phyloP scores from a whole-genome alignment of 1,284 basidiomycete species.

The Marasmius tenuissimus region DNA sequence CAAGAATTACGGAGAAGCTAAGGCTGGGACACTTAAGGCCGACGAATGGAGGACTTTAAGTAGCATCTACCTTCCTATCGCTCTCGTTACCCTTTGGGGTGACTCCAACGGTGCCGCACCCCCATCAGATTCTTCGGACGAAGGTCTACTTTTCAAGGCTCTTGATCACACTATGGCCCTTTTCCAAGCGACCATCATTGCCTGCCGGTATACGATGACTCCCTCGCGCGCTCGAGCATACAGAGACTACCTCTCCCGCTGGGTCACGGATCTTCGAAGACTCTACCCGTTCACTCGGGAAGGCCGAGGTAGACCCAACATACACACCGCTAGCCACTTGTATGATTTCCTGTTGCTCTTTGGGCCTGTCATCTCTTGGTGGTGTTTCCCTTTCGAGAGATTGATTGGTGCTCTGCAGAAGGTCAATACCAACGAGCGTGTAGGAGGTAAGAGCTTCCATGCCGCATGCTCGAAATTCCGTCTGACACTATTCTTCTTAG shows the following conservation, averaged over 20 bases:
- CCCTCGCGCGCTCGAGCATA: constrained; percentile 2
- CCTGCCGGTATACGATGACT: constrained; percentile 1
- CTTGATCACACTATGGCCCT: constrained; percentile 25
- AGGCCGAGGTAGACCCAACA: constrained; percentile 18
- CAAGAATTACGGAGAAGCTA: constrained; percentile 25
- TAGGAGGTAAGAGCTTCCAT: constrained; percentile 10
- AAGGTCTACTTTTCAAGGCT: constrained; percentile 4
- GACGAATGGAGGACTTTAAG: constrained; percentile 34
- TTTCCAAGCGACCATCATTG: constrained; percentile 13
- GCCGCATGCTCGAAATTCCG: constrained; percentile 8
- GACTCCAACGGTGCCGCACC: constrained; percentile 5
- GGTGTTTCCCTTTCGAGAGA: constrained; percentile 35
- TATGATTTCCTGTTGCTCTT: constrained; percentile 31
- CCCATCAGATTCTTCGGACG: not conserved
- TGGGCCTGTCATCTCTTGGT: constrained; percentile 34
- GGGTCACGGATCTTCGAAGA: constrained; percentile 11
- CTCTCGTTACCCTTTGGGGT: constrained; percentile 30
- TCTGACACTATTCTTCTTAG: constrained; percentile 1
- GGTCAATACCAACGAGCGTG: constrained; percentile 20
- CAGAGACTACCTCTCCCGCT: constrained; percentile 9
- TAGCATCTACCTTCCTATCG: constrained; percentile 29
- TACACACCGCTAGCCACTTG: constrained; percentile 30
- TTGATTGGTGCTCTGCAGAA: constrained; percentile 29
- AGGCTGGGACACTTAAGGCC: constrained; percentile 32
- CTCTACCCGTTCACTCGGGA: constrained; percentile 10